Base-by-base conservation (phyloP, 2,329 filamentous ascomycete genomes). In the Scytalidium lignicola region DNA sequence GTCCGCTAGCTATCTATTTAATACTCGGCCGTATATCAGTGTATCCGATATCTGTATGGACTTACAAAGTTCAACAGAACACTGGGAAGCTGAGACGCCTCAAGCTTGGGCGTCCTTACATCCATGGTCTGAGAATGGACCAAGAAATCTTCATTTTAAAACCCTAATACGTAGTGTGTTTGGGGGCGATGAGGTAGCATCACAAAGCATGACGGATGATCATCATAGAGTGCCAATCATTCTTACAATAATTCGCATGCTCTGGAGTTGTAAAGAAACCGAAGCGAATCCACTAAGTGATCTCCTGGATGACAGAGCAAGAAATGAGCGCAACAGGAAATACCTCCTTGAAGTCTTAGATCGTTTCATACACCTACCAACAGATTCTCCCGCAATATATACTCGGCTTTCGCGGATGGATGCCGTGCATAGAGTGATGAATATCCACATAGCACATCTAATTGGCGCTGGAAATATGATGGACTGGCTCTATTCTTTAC, bases 261-360 rank as follows among this genome's bases (percentile, higher is more conserved):
- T 37, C 15, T 37, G 32, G 32, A 37, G 32, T 37, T 37, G 12
- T 5, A 37, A 37, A 4, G 32, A 37, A 37, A 17, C 7, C 5
- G 32, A 37, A 5, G 32, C 32, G n/a, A 37, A 37, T 17, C 32
- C 32, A 8, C 4, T 37, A n/a, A 37, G 32, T 17, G 32, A 37
- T 37, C 7, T 37, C 4, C 15, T 37, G 32, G 32, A 37, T 37
- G 32, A 37, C 7, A 37, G n/a, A 13, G 8, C 7, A 13, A 37
- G 32, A 37, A 37, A 37, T 37, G 32, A 8, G 7, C 32, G 32
- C n/a, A 37, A 37, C 15, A 37, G n/a, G n/a, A 37, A 37, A 13
- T 47, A 42, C 18, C 47, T 54, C 13, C 44, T 46, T n/a, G 40
- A 50, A 20, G 37, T 19, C 10, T 28, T 51, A 8, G 49, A 53